Conservation (phyloP, 2,329 filamentous ascomycete species). For the Colletotrichum sp. region DNA sequence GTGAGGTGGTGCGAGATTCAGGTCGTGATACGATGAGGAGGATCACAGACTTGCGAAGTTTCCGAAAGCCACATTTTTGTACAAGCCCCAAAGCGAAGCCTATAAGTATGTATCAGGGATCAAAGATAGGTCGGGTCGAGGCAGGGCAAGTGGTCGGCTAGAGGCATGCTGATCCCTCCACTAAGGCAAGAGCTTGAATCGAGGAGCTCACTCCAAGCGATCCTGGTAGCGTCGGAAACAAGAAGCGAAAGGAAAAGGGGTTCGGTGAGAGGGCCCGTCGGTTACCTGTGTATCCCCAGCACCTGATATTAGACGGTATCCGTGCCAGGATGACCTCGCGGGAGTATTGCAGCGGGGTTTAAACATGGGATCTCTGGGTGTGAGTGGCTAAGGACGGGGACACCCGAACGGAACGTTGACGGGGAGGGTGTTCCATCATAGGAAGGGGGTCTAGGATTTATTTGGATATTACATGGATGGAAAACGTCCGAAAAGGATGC, state of each 20-base stretch:
- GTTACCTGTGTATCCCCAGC: not conserved
- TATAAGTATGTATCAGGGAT: constrained; percentile 11
- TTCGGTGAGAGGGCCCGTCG: not conserved
- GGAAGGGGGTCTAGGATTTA: not conserved
- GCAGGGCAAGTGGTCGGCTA: not conserved
- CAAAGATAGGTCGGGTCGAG: not conserved
- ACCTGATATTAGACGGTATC: not conserved
- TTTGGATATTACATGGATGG: not conserved
- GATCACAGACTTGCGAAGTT: not conserved
- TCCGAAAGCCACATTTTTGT: constrained; percentile 12
- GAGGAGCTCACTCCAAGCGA: not conserved
- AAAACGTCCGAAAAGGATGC: not conserved
- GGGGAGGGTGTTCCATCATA: not conserved
- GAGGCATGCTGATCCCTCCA: constrained; percentile 6
- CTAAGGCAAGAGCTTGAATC: not conserved
- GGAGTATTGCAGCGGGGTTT: not conserved
- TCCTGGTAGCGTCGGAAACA: not conserved
- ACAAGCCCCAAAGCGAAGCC: not conserved
- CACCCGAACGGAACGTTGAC: not conserved
- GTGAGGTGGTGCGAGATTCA: not conserved
- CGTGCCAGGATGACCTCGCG: not conserved
- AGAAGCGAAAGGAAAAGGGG: not conserved
- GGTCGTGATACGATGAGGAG: not conserved
- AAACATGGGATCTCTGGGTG: not conserved
- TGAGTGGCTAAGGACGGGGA: not conserved